Evolutionary conservation across 129 eudicot genomes (phyloP), one percentile per base, ranked within the genome.

Genomic region (carrot (Daucus carota)): DNA sequence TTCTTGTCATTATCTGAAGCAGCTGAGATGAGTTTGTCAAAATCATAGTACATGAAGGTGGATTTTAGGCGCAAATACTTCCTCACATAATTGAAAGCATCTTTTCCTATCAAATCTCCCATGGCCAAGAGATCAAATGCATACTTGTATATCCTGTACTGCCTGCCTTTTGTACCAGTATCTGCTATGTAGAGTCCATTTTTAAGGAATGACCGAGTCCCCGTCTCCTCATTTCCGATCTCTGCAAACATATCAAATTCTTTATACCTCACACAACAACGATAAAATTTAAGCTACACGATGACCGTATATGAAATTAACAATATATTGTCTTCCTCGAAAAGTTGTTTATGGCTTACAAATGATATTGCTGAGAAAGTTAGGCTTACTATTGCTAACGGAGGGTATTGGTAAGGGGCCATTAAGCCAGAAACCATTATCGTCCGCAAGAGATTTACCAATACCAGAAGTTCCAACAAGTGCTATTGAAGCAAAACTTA

Each of bases 81-180:
- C 69, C 90, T 73, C 17, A 90, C 86, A 57, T 90, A 93, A 32
- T 75, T 84, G 89, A 87, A 89, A 2, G 96, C 88, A 65, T 93
- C 96, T 80, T 86, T 84, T 24, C 87, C 88, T 28, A 93, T 89
- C 77, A 93, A 78, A 79, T 93, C 98, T 36, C 87, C 98, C 80
- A 93, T 26, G 42, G 93, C 97, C 40, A 90, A 44, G 18, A 93
- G 92, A 87, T 93, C 97, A 70, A 93, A 93, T 22, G 97, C 96
- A 32, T 86, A 91, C 75, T 79, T 87, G 72, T 84, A 85, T 41
- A 93, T 38, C 84, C 97, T 90, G 47, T 62, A 79, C 52, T 80
- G 76, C 69, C 98, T 86, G 65, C 89, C 87, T 70, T 87, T 82
- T 16, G 86, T 82, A 79, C 97, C 98, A 13, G 84, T 88, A 78